These are phyloP conservation scores for Neurospora sp. DNA, from an alignment of 495 filamentous ascomycete genomes.

Conservation along the genomic window DNA sequence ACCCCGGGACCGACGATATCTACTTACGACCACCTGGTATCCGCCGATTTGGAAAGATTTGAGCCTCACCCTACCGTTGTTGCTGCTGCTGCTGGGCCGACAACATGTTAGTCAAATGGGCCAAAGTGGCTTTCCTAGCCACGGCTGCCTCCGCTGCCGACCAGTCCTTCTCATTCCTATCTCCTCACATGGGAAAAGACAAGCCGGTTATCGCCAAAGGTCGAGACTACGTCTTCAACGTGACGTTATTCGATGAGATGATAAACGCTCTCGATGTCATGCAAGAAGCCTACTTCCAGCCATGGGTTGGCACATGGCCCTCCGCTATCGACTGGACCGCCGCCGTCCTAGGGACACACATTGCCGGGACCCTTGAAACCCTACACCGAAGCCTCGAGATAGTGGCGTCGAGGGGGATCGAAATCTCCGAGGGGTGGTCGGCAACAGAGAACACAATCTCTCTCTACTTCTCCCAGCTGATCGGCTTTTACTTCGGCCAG, in stretches of 20 bases:
- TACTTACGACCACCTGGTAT: not conserved
- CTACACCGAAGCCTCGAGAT: slow-evolving; percentile 39
- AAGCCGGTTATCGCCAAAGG: not conserved
- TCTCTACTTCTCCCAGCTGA: slow-evolving; percentile 66
- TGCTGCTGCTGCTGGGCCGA: not conserved
- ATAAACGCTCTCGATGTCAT: slow-evolving; percentile 59
- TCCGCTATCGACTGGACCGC: slow-evolving; percentile 88
- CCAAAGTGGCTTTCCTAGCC: slow-evolving; percentile 3
- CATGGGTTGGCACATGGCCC: slow-evolving; percentile 78
- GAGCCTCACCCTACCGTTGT: not conserved
- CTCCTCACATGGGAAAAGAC: not conserved
- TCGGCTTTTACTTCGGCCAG: slow-evolving; percentile 79
- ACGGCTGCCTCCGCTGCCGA: slow-evolving; percentile 3
- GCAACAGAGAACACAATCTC: slow-evolving; percentile 60
- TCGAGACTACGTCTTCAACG: slow-evolving; percentile 3
- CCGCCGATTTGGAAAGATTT: not conserved
- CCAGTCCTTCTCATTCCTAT: slow-evolving; percentile 1
- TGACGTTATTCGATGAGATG: slow-evolving; percentile 31
- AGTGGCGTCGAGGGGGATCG: slow-evolving; percentile 29
- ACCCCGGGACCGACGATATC: not conserved
- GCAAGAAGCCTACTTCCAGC: slow-evolving; percentile 67
- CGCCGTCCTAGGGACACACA: slow-evolving; percentile 73
- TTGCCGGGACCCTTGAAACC: slow-evolving; percentile 58
- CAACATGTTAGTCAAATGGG: slow-evolving; percentile 3
- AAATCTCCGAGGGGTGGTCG: not conserved